Base-by-base conservation (phyloP, 805 yeast genomes). In the Saccharomycopsis schoenii region DNA sequence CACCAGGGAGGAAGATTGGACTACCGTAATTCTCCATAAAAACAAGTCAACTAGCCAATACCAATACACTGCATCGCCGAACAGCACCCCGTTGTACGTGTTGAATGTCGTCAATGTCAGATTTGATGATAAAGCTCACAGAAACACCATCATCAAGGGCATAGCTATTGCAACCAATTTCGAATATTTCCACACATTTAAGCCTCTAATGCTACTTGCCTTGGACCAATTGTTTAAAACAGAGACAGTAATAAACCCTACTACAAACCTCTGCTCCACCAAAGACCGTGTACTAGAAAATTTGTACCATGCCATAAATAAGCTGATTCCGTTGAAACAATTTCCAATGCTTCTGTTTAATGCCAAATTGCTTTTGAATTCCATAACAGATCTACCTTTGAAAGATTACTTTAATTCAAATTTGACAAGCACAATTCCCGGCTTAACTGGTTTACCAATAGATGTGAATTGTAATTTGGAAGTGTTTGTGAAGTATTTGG, bases 111-210 rank as follows among this genome's bases (percentile, higher is more conserved):
- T 82, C 65, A 79, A 80, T 61, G 72, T 79, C 57, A 74, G 74
- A 65, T 77, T 75, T 66, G 74, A 73, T 41, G 61, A 66, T 21
- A 67, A 67, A 12, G 77, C 74, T 47, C 74, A 74, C 64, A 70
- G 86, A 65, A 85, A 85, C 3, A 78, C 82, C 5, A 70, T 74
- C n/a, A 80, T 83, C 61, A 80, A 79, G 66, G 74, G 83, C 15
- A 67, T 82, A 58, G 77, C 82, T 34, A 73, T 83, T 15, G 71
- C 82, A 12, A 81, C 86, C 25, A 69, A 70, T 34, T 72, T 77
- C 42, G 67, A 74, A 6, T 80, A 72, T 66, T 79, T 80, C 70
- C 81, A 80, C 65, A 78, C 77, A 62, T 80, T 81, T 70, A 78
- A 77, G 66, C 85, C 86, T 5, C 68, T 82, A 61, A 68, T 82